These are phyloP conservation scores for Quercus variabilis DNA, from an alignment of 306 rosid species.

Conservation along the genomic window DNA sequence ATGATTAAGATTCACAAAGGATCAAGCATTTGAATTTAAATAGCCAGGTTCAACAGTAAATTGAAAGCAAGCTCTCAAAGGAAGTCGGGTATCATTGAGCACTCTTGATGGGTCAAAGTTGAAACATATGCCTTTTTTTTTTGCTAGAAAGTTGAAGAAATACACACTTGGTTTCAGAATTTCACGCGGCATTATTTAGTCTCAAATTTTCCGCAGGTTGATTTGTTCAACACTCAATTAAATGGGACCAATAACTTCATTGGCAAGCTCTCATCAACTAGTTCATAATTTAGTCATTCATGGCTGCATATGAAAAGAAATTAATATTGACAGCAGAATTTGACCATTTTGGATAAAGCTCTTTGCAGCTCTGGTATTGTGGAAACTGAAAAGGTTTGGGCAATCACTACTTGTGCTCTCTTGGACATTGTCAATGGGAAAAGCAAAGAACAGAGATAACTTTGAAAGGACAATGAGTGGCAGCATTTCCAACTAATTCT, in stretches of 20 bases:
- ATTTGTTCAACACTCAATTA: not conserved
- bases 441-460: not conserved
- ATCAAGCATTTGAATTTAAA: not conserved
- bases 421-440: not conserved
- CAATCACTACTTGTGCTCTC: not conserved
- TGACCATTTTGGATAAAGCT: not conserved
- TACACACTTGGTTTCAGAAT: not conserved
- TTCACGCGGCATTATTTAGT: not conserved
- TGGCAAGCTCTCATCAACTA: not conserved
- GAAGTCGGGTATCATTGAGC: not conserved
- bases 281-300: not conserved
- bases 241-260: not conserved
- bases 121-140: not conserved
- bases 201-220: not conserved
- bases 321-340: not conserved
- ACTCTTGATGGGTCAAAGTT: not conserved
- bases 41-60: not conserved
- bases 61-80: not conserved
- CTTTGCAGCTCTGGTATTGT: not conserved
- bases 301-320: not conserved
- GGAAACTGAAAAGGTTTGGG: not conserved
- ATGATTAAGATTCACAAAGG: not conserved
- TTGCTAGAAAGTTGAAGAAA: not conserved
- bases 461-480: not conserved
- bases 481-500: not conserved